A percentile compares a stretch with the other conserved stretches of the same genome.
phyloP scores from a whole-genome alignment of 2,329 filamentous ascomycete species.

The Atkinsonella hypoxylon region DNA sequence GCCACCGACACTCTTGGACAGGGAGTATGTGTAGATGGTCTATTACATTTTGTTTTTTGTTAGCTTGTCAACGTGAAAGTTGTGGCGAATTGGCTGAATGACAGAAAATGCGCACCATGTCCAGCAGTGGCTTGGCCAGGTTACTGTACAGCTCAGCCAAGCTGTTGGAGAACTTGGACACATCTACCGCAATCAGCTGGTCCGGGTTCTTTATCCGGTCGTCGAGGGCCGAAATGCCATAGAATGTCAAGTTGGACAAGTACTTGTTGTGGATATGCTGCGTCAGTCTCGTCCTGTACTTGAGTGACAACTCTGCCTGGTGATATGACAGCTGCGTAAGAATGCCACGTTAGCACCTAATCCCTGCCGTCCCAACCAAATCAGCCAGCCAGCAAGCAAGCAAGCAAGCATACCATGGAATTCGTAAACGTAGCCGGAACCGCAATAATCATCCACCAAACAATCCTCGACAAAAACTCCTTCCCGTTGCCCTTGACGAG shows the following conservation, averaged over 20 bases:
- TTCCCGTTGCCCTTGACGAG: slow-evolving; percentile 83
- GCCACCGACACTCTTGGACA: slow-evolving; percentile 89
- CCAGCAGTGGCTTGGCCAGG: slow-evolving; percentile 82
- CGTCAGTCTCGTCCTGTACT: slow-evolving; percentile 89
- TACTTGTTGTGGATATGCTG: slow-evolving; percentile 92
- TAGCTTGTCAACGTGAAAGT: not conserved
- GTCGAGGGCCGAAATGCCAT: slow-evolving; percentile 86
- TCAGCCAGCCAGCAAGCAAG: too few species aligned
- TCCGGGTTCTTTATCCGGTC: slow-evolving; percentile 98
- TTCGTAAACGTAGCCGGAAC: slow-evolving; percentile 96
- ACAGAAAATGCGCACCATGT: slow-evolving; percentile 51
- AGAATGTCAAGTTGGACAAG: slow-evolving; percentile 94
- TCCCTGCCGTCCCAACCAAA: not conserved
- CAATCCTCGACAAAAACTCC: slow-evolving; percentile 76
- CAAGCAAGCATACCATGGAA: slow-evolving; percentile 62
- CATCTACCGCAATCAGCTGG: slow-evolving; percentile 92
- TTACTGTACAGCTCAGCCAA: slow-evolving; percentile 94
- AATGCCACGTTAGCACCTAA: not conserved
- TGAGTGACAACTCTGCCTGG: slow-evolving; percentile 84
- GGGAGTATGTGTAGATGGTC: slow-evolving; percentile 85
- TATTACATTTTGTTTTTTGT: slow-evolving; percentile 22
- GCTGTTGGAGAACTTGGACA: slow-evolving; percentile 91
- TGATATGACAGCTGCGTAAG: slow-evolving; percentile 75
- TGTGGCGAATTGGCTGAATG: too few species aligned
- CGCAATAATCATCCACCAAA: slow-evolving; percentile 98